Percentiles rank a stretch among this genome's conserved stretches.
Evolutionary conservation across 805 yeast species (phyloP).

Genomic region (Metschnikowia bowlesiae): DNA sequence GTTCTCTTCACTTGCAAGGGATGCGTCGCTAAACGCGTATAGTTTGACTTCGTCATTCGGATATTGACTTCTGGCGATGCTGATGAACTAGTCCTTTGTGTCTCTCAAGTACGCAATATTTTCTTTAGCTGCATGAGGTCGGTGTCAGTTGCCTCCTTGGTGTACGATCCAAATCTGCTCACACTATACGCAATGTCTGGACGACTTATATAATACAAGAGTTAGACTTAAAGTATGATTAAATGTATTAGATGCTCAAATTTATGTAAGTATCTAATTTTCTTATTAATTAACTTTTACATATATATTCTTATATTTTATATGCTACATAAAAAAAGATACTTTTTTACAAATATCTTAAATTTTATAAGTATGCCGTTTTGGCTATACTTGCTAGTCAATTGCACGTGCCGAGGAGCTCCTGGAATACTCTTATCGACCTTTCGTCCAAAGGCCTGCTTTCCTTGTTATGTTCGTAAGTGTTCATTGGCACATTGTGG

Average conservation of each 20-base stretch:
- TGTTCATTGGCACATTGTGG: not conserved
- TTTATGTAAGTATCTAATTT: no score
- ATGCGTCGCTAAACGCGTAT: conserved; percentile 4
- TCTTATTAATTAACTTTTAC: no score
- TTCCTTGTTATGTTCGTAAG: not conserved
- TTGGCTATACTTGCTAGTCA: no score
- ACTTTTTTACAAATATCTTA: no score
- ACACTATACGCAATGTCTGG: not conserved
- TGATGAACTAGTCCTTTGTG: not conserved
- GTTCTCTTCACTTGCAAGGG: conserved; percentile 1
- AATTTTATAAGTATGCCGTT: no score
- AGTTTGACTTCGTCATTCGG: not conserved
- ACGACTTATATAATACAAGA: not conserved
- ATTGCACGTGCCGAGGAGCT: not conserved
- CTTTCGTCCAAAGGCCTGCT: not conserved
- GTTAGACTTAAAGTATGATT: no score
- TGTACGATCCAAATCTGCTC: not conserved
- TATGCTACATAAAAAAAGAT: no score
- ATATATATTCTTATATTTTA: no score
- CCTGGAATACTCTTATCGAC: not conserved
- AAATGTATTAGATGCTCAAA: no score
- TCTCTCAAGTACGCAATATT: not conserved
- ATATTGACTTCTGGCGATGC: not conserved
- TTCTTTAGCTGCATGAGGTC: not conserved
- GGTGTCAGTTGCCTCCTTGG: not conserved